phyloP scores from a whole-genome alignment of 2,329 filamentous ascomycete species.

The Calonectria multiphialidica region DNA sequence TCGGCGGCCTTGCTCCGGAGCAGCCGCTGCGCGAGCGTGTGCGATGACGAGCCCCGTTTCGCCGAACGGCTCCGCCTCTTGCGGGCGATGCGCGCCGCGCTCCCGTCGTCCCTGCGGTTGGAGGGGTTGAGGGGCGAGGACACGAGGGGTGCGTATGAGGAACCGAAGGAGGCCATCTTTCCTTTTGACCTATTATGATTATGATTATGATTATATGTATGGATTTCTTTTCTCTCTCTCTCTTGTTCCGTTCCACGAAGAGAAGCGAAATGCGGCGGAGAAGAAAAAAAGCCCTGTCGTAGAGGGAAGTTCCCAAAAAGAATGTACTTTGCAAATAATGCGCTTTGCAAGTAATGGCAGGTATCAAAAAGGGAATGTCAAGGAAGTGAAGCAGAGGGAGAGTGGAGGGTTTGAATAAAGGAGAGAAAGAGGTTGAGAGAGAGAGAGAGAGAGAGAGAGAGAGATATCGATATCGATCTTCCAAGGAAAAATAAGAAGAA shows the following conservation, averaged over 20 bases:
- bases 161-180: conserved; percentile 35
- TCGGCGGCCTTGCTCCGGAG: conserved; percentile 57
- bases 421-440: not conserved
- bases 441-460: not conserved
- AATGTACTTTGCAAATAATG: not conserved
- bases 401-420: not conserved
- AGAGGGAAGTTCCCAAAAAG: no score
- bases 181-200: not conserved
- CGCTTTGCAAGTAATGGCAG: not conserved
- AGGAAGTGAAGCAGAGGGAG: no score
- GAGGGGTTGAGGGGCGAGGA: conserved; percentile 47
- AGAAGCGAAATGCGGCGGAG: not conserved
- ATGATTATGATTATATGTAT: not conserved
- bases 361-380: not conserved
- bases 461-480: not conserved
- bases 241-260: not conserved
- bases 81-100: conserved; percentile 32
- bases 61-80: conserved; percentile 31
- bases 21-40: conserved; percentile 56
- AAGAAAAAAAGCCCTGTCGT: not conserved
- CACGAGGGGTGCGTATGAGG: conserved; percentile 38
- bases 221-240: not conserved
- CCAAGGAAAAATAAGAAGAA: not conserved
- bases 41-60: conserved; percentile 33
- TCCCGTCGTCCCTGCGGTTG: conserved; percentile 27